Base-by-base conservation (phyloP, 495 filamentous ascomycete species). In the Xylaria castorea region DNA sequence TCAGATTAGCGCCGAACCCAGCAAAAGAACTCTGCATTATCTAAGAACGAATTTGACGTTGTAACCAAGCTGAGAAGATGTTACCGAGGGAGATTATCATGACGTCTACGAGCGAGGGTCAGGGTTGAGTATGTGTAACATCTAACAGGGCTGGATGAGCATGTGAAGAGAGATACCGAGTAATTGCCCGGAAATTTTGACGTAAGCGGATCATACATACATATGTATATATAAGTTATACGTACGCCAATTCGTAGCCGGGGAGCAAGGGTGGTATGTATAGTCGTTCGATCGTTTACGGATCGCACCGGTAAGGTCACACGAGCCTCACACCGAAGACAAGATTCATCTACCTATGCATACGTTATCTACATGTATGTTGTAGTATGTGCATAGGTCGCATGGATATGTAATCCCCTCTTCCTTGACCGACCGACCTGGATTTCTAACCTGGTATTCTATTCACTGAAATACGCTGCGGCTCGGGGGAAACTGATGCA, bases 241-340 rank as follows among this genome's bases (percentile, higher is more conserved):
- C 5, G 3, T 61, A 44, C 5, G 1, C 27, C 44, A 12, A 42
- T 18, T 40, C 18, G 40, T 36, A 27, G 64, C 64, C 32, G 64
- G 64, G 64, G 44, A 53, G 32, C 5, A 32, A 53, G 25, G 14
- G 53, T 11, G 42, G 42, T 22, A 11, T 34, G 9, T 48, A 34
- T 44, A 66, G 42, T 50, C 5, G 64, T 53, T 25, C 42, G 64
- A 53, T 53, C 30, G n/a, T 46, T 1, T 25, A 38, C 9, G 25
- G 30, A 32, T 20, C 64, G 64, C 32, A 67, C 64, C 64, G 46
- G 44, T 53, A 16, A 38, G 64, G 64, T 67, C 64, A 53, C 64
- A 67, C 64, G 64, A 67, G 64, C 64, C 64, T 67, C 64, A 67
- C 64, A 67, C 64, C 64, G 46, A 67, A 67, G 46, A 32, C 64